phyloP scores from a whole-genome alignment of 768 basidiomycete genomes.

The Leucosporidium creatinivorum region DNA sequence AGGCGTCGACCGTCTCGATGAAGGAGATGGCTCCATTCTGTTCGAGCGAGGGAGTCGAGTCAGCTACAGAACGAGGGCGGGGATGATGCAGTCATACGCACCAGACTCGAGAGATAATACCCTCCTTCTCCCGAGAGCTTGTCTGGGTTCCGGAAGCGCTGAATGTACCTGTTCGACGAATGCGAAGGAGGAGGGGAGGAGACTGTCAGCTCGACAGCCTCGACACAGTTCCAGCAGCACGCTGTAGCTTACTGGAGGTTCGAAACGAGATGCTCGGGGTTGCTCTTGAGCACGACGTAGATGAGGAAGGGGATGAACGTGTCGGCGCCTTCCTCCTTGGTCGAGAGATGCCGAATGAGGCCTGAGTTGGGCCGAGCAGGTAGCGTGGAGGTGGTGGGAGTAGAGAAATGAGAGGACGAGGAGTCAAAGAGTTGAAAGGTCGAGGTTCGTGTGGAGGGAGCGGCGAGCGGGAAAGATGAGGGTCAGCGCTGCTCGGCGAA shows the following conservation, averaged over 20 bases:
- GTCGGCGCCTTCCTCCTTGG: slow-evolving; percentile 80
- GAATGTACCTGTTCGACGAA: slow-evolving; percentile 67
- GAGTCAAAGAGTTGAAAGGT: background rate
- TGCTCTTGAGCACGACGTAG: slow-evolving; percentile 86
- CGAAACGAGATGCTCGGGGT: slow-evolving; percentile 83
- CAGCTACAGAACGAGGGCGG: background rate
- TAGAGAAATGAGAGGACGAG: slow-evolving; percentile 1
- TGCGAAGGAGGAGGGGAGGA: background rate
- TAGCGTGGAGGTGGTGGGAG: background rate
- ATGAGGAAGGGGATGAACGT: slow-evolving; percentile 92
- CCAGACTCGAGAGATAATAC: slow-evolving; percentile 92
- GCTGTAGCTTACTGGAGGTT: slow-evolving; percentile 68
- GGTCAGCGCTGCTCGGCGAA: background rate
- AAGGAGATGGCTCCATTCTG: slow-evolving; percentile 96
- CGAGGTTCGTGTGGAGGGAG: background rate
- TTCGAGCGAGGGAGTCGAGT: too few relatives aligned
- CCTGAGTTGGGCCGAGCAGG: slow-evolving; percentile 48
- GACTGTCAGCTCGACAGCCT: background rate
- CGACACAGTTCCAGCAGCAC: too few relatives aligned
- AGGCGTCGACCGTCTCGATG: slow-evolving; percentile 96
- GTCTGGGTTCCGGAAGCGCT: slow-evolving; percentile 78
- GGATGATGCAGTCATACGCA: slow-evolving; percentile 44
- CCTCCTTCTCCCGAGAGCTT: slow-evolving; percentile 93
- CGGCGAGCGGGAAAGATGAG: background rate
- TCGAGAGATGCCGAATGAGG: slow-evolving; percentile 69